Evolutionary conservation across 2,329 filamentous ascomycete genomes (phyloP), one percentile per base, ranked within the genome.

Genomic region (Fusarium compactum): DNA sequence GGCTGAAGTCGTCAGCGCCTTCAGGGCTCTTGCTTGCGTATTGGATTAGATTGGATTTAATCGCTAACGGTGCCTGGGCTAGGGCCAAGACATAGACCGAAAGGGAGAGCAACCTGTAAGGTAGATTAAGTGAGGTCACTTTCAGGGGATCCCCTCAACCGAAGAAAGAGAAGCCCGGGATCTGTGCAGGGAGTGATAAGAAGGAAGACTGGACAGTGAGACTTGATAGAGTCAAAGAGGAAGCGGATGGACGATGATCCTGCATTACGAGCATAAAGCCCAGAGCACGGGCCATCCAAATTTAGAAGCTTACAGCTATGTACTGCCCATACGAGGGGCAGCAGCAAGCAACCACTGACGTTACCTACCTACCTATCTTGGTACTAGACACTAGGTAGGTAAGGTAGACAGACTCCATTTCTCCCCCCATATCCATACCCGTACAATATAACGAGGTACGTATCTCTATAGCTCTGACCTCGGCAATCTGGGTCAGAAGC

Each of bases 341-440:
- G 69, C 69, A 66, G 46, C 51, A 43, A 58, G 22, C 30, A 40
- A 65, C 48, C 54, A 71, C 72, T 74, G 72, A 74, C 72, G 72
- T 74, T 73, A 24, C 24, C 24, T 24, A 24, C 24, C 24, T 24
- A 24, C 24, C 24, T 24, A 24, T n/a, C n/a, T n/a, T n/a, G n/a
- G n/a, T n/a, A n/a, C n/a, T n/a, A n/a, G n/a, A n/a, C n/a, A n/a
- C n/a, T n/a, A n/a, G n/a, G n/a, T n/a, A n/a, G n/a, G n/a, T n/a
- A n/a, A n/a, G 24, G 24, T 24, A 24, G 24, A 24, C 24, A 65
- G 30, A 57, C 34, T 66, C 16, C 16, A 15, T 25, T 24, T 34
- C 27, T 30, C n/a, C 32, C 32, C 15, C n/a, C n/a, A 32, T 34
- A 32, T 38, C 34, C 27, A 29, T 29, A 29, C 11, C 11, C 16